Conservation (phyloP, 1,139 yeast genomes). For the Suhomyces yuchorum region DNA sequence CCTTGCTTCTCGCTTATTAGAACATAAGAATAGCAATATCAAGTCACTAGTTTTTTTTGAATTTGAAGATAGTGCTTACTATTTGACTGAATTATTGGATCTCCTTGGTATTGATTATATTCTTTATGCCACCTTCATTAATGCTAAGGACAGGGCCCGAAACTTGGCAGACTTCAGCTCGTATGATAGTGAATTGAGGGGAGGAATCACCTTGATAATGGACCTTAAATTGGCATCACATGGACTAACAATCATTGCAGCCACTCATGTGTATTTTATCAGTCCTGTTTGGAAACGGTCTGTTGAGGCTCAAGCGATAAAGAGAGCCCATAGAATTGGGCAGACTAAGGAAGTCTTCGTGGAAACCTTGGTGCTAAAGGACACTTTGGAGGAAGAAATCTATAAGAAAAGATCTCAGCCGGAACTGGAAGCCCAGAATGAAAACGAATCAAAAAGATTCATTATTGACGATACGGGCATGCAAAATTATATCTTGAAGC, state of each 20-base stretch:
- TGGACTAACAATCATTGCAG: constrained; percentile 68
- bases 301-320: constrained; percentile 71
- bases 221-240: constrained; percentile 69
- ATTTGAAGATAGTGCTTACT: constrained; percentile 70
- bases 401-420: constrained; percentile 34
- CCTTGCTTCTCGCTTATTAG: constrained; percentile 53
- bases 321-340: constrained; percentile 74
- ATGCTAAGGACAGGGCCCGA: constrained; percentile 50
- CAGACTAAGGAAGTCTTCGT: constrained; percentile 58
- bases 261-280: constrained; percentile 66
- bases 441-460: constrained; percentile 26
- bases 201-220: constrained; percentile 61
- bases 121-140: constrained; percentile 63
- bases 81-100: constrained; percentile 64
- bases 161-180: constrained; percentile 55
- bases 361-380: constrained; percentile 63
- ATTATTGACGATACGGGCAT: constrained; percentile 60
- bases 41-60: constrained; percentile 70
- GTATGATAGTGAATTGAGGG: constrained; percentile 34
- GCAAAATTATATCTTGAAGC: constrained; percentile 55
- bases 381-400: constrained; percentile 69
- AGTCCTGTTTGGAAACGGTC: constrained; percentile 73
- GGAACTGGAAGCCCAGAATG: constrained; percentile 10
- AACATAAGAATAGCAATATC: constrained; percentile 45
- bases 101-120: constrained; percentile 60